These are phyloP conservation scores for Talaromyces nanjingensis DNA, from an alignment of 495 filamentous ascomycete genomes.

Conservation along the genomic window DNA sequence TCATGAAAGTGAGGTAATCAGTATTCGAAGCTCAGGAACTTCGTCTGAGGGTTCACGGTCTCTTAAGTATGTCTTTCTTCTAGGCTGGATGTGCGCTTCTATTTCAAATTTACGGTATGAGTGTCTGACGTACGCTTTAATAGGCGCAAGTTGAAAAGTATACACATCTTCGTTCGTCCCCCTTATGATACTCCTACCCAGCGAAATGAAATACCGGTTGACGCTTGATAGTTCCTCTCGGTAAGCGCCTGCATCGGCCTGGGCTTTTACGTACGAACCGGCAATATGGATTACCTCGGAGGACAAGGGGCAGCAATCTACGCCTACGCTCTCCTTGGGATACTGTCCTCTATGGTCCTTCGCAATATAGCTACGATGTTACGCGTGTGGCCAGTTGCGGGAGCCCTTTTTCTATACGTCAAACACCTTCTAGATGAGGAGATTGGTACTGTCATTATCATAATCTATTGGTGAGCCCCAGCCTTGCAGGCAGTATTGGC, in stretches of 20 bases:
- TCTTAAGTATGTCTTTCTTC: too few species aligned
- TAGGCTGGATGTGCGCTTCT: too few species aligned
- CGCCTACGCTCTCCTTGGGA: not conserved
- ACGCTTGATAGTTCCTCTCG: not conserved
- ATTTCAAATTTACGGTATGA: too few species aligned
- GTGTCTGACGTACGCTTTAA: too few species aligned
- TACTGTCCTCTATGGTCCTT: not conserved
- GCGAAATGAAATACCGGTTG: not conserved
- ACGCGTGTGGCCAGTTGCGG: not conserved
- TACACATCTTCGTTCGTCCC: not conserved
- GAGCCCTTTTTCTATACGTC: not conserved
- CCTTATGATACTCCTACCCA: too few species aligned
- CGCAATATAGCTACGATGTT: not conserved
- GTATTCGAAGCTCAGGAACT: too few species aligned
- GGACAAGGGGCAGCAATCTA: not conserved
- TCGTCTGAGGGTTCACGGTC: too few species aligned
- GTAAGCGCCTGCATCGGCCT: not conserved
- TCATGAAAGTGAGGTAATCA: too few species aligned
- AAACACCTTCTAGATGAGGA: not conserved
- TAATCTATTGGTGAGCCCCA: not conserved
- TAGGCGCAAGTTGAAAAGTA: too few species aligned
- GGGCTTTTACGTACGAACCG: not conserved
- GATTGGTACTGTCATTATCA: not conserved
- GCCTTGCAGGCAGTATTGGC: too few species aligned
- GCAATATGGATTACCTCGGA: not conserved